Percentiles rank a stretch among this genome's conserved stretches.
Evolutionary conservation across 768 basidiomycete species (phyloP).

Genomic region (Crucibulum laeve): DNA sequence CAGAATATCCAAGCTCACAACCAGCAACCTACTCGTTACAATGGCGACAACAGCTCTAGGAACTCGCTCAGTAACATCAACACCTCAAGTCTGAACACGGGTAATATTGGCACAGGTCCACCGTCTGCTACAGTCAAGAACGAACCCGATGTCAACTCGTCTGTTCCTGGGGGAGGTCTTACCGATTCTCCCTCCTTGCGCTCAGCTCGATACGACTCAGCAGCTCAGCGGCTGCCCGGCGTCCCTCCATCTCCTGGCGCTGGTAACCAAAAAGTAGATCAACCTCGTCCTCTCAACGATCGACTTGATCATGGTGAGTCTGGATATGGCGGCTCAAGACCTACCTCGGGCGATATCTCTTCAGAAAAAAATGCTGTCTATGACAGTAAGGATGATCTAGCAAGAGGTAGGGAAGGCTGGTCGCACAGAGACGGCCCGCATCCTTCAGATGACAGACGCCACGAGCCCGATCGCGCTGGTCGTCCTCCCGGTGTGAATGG

Average conservation of each 20-base stretch:
- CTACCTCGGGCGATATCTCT: neutral
- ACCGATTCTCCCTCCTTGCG: neutral
- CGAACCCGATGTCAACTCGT: neutral
- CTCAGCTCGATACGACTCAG: neutral
- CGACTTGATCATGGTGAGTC: too few relatives aligned
- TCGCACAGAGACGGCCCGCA: neutral
- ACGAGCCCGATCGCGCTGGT: neutral
- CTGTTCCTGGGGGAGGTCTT: neutral
- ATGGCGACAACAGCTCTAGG: neutral
- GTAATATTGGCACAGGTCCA: neutral
- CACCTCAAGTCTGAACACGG: neutral
- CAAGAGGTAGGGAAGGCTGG: neutral
- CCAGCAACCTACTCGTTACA: neutral
- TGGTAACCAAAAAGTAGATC: neutral
- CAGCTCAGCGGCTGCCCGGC: too few relatives aligned
- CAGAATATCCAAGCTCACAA: neutral
- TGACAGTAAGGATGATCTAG: slow-evolving; percentile 1
- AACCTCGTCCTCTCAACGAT: neutral
- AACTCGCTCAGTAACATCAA: slow-evolving; percentile 2
- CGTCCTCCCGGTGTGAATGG: neutral
- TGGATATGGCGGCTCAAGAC: slow-evolving; percentile 17
- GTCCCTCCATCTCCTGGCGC: neutral
- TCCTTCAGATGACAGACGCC: neutral
- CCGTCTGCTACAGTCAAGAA: neutral
- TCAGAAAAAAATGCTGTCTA: neutral